Evolutionary conservation across 2,329 filamentous ascomycete species (phyloP).

Genomic region (Talaromyces sp.): DNA sequence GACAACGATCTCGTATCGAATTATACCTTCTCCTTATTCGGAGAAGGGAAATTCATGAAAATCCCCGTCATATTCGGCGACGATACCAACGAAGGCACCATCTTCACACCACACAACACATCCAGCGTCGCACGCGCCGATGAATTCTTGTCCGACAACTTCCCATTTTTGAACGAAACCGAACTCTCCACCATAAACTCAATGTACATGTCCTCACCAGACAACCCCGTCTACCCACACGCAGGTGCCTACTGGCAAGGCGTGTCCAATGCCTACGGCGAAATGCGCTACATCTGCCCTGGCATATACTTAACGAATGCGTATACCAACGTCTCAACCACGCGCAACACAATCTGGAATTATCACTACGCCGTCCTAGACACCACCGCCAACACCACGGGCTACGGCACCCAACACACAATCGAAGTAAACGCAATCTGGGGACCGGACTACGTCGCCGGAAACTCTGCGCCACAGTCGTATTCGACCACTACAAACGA

Average conservation of each 20-base stretch:
- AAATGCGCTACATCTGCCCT: slow-evolving; percentile 65
- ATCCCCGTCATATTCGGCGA: slow-evolving; percentile 59
- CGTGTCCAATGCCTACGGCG: slow-evolving; percentile 59
- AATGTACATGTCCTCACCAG: slow-evolving; percentile 55
- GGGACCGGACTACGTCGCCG: slow-evolving; percentile 58
- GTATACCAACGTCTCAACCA: slow-evolving; percentile 31
- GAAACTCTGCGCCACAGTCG: slow-evolving; percentile 49
- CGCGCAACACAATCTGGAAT: slow-evolving; percentile 57
- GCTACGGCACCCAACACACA: slow-evolving; percentile 66
- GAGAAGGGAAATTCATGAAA: slow-evolving; percentile 50
- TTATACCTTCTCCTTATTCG: slow-evolving; percentile 51
- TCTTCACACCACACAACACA: slow-evolving; percentile 56
- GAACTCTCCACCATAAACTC: slow-evolving; percentile 55
- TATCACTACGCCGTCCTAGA: slow-evolving; percentile 71
- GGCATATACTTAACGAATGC: slow-evolving; percentile 55
- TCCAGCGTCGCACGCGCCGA: slow-evolving; percentile 51
- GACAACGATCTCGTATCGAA: slow-evolving; percentile 54
- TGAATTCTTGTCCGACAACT: slow-evolving; percentile 59
- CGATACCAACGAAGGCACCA: slow-evolving; percentile 65
- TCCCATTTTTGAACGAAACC: slow-evolving; percentile 52
- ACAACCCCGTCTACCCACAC: slow-evolving; percentile 45
- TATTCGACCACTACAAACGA: slow-evolving; percentile 58
- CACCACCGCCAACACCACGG: slow-evolving; percentile 50
- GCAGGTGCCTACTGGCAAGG: slow-evolving; percentile 60
- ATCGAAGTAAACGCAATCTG: slow-evolving; percentile 67